These are phyloP conservation scores for Leucocoprinus leucothites DNA, from an alignment of 768 basidiomycete genomes.

Conservation along the genomic window DNA sequence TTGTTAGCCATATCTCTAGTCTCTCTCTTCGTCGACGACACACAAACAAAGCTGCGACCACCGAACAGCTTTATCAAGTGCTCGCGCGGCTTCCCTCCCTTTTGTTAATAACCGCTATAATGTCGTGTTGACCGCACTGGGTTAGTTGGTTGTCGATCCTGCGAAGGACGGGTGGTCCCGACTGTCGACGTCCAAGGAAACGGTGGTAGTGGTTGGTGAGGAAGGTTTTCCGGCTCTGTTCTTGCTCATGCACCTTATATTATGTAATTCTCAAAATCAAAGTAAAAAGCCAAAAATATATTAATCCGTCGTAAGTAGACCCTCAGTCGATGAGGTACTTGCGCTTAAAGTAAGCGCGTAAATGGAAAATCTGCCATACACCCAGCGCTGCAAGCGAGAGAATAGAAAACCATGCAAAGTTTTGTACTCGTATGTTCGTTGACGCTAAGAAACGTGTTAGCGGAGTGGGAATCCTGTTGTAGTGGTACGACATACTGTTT, in stretches of 20 bases:
- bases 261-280: neutral
- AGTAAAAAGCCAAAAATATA: neutral
- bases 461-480: neutral
- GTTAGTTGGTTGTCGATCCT: no score
- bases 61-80: neutral
- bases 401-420: conserved; percentile 89
- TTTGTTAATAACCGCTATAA: no score
- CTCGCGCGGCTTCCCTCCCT: neutral
- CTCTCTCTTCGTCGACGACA: neutral
- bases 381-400: conserved; percentile 76
- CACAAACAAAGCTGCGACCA: neutral
- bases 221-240: no score
- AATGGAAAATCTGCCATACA: conserved; percentile 92
- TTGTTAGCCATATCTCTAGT: conserved; percentile 54
- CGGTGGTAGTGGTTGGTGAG: no score
- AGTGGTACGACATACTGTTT: conserved; percentile 61
- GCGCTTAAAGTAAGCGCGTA: conserved; percentile 93
- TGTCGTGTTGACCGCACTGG: no score
- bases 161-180: no score
- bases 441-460: conserved; percentile 55
- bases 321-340: conserved; percentile 93
- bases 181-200: no score
- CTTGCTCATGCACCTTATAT: neutral
- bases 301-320: neutral
- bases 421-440: conserved; percentile 87